Evolutionary conservation across 345 rosid genomes (phyloP), one percentile per base, ranked within the genome.

Genomic region (Brassica juncea): DNA sequence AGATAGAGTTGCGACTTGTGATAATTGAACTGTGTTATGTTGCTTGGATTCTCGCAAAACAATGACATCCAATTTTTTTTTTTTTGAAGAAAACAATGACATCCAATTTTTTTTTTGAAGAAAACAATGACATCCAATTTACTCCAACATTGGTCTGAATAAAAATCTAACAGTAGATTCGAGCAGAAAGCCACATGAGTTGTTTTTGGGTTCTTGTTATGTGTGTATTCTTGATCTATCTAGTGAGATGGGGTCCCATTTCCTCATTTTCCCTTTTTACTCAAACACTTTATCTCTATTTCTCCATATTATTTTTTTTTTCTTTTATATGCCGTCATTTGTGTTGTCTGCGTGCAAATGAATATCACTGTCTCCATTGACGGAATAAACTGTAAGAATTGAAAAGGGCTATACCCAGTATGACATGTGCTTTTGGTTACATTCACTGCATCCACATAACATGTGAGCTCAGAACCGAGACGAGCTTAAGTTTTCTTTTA

Each of bases 121-220:
- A 23, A 23, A 73, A 49, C 63, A 9, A 11, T 37, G 66, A n/a
- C 6, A 63, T 78, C 8, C 37, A 79, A 67, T 66, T 80, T 68
- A 73, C 78, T 73, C 77, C 67, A 79, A 59, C 77, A 67, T 60
- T 27, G 70, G 25, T 73, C 64, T 72, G 78, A 47, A 37, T 12
- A 64, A 59, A 78, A 73, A 73, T 67, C 77, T 72, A 79, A 67
- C 70, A 79, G 74, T 73, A 73, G 74, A 73, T 79, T 71, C 61
- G 73, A 79, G 77, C 82, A 79, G 82, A 73, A 59, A 79, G 64
- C 15, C 82, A 79, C 77, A 79, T 79, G 82, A 79, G 69, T 59
- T 79, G 77, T 78, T 72, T 78, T 72, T 72, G 77, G 69, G 74
- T 73, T 73, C 73, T 79, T 67, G 82, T 73, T 79, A 21, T 73